Conservation (phyloP, 306 rosid genomes). For the Chamaecrista fasciculata region DNA sequence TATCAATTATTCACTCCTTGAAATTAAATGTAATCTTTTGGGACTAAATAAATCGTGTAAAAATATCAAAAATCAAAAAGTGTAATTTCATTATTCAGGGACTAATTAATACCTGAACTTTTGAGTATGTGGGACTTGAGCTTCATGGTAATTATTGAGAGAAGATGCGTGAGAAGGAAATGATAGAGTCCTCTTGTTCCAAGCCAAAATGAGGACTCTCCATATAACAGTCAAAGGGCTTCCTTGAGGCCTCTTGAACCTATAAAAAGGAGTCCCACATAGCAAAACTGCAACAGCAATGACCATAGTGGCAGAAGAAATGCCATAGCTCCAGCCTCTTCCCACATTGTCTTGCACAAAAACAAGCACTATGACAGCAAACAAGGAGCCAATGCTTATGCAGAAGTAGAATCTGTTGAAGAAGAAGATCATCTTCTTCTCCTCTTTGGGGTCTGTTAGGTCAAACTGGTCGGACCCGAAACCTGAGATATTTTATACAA, state of each 20-base stretch:
- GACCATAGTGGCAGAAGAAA: conserved; percentile 75
- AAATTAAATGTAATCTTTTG: no score
- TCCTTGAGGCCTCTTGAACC: conserved; percentile 75
- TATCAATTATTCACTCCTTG: no score
- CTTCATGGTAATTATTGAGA: conserved; percentile 60
- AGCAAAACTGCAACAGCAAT: conserved; percentile 57
- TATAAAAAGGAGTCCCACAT: conserved; percentile 58
- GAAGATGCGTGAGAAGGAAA: conserved; percentile 58
- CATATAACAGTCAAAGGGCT: conserved; percentile 85
- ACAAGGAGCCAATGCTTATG: conserved; percentile 80
- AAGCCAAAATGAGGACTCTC: conserved; percentile 82
- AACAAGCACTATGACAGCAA: conserved; percentile 74
- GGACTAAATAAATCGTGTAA: no score
- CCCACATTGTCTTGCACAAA: conserved; percentile 85
- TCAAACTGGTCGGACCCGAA: conserved; percentile 86
- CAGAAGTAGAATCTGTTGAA: conserved; percentile 88
- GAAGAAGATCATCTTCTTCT: conserved; percentile 84
- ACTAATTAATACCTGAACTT: conserved; percentile 57
- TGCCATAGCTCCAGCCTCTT: conserved; percentile 87
- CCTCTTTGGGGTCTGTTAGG: conserved; percentile 62
- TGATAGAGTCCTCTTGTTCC: conserved; percentile 62
- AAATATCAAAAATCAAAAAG: no score
- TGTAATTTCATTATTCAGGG: no score
- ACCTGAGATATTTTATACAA: conserved; percentile 90
- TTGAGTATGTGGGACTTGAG: conserved; percentile 63